These are phyloP conservation scores for Nakaseomyces glabratus DNA, from an alignment of 1,139 yeast genomes.

Conservation along the genomic window DNA sequence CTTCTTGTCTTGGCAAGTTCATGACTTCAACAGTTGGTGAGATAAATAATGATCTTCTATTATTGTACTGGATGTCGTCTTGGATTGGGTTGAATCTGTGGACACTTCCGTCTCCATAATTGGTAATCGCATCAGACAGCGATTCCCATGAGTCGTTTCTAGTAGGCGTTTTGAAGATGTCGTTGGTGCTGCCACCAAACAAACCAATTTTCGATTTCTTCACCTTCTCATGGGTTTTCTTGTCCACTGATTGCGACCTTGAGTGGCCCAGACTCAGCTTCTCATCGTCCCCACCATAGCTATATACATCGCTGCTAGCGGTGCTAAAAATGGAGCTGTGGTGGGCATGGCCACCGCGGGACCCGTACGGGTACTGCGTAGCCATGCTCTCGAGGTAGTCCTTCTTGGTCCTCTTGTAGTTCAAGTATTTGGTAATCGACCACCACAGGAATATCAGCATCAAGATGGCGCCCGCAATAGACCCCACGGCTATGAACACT, in stretches of 20 bases:
- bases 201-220: conserved; percentile 5
- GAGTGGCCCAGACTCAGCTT: neutral
- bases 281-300: conserved; percentile 6
- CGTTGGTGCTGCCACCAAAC: conserved; percentile 1
- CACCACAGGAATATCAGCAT: conserved; percentile 23
- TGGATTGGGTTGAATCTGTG: conserved; percentile 14
- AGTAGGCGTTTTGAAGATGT: conserved; percentile 3
- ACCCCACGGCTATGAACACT: conserved; percentile 72
- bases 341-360: conserved; percentile 3
- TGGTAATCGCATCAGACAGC: conserved; percentile 8
- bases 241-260: neutral
- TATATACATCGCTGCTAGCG: conserved; percentile 3
- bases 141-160: conserved; percentile 12
- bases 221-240: conserved; percentile 1
- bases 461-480: conserved; percentile 44
- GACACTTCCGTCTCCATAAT: neutral
- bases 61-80: conserved; percentile 12
- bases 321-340: conserved; percentile 3
- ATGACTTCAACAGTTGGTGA: conserved; percentile 70
- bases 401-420: conserved; percentile 10
- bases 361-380: conserved; percentile 3
- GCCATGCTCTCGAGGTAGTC: conserved; percentile 12
- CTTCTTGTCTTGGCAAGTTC: conserved; percentile 12
- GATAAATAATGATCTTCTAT: conserved; percentile 44
- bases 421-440: conserved; percentile 16